Base-by-base conservation (phyloP, 805 yeast species). In the Candida sakaeoensis region DNA sequence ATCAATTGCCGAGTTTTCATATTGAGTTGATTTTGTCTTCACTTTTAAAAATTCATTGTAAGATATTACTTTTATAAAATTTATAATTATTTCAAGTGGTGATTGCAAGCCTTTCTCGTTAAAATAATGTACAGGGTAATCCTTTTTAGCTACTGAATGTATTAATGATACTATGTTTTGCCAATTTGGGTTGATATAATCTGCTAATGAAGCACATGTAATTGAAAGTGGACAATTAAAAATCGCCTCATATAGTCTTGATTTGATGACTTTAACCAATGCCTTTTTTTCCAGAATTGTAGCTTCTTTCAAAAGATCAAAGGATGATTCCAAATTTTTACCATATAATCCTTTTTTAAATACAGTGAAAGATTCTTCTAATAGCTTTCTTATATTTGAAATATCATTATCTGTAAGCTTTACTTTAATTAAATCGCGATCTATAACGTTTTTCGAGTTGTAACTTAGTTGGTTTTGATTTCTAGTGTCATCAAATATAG, bases 161-260 rank as follows among this genome's bases (percentile, higher is more conserved):
- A 61, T 32, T 10, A 64, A 45, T 4, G 41, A 45, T 2, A 51
- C 33, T 1, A 61, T 34, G 36, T 53, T 52, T 3, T 39, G 41
- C 33, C 60, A 39, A 33, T 46, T 45, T 1, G 70, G 70, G 39
- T 62, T 59, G 23, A 63, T 48, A 36, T 37, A 57, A 37, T 57
- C 60, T 14, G 37, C 40, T 9, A 44, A 29, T 5, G 22, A 8
- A 2, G 40, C 33, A 12, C 28, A 8, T 33, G 27, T 13, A 6
- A 9, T 3, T 5, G n/a, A 8, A 23, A 22, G 10, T 30, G 14
- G 9, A 23, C 14, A 14, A 3, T 5, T 19, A 17, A 33, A 14
- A 12, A 47, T 15, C 15, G 31, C 25, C 2, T 29, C n/a, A 24
- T 29, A 17, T 8, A 47, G 10, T 13, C 26, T 35, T 10, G 12